Base-by-base conservation (phyloP, 192 early-diverging fungal species). In the Coemansia sp. region DNA sequence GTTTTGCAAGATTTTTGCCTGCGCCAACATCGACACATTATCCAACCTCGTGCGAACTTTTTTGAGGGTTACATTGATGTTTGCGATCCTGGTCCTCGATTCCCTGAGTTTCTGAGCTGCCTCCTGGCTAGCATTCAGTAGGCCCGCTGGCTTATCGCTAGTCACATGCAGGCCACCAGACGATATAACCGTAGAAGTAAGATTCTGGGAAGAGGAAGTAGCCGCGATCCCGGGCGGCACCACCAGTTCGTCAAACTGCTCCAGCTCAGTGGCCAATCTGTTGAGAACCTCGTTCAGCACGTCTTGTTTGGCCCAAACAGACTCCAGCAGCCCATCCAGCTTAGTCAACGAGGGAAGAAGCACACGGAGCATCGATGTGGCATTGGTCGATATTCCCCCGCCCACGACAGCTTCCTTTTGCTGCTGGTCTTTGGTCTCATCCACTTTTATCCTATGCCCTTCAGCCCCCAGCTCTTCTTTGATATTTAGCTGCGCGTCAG, bases 1-100 rank as follows among this genome's bases (percentile, higher is more conserved):
- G 29, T 61, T 30, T 49, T 78, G 76, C 20, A 78, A 34, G 13
- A 70, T 59, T 43, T 76, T 76, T 31, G 79, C 79, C 29, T 82
- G 79, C 0, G 79, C 79, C 18, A 82, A 68, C 74, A 82, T 72
- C n/a, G 79, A 70, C 2, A 82, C 51, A 13, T 68, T 71, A 42
- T 82, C 79, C 26, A 82, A 29, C 20, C 79, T 51, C 4, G 74
- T 28, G 6, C 74, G 65, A 0, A 82, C 79, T n/a, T 61, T 66
- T 29, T 76, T 82, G 29, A 82, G 61, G 8, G 57, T 72, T 8
- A 56, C 58, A 49, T 82, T 82, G 12, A 82, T 62, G 26, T 64
- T 64, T 1, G 65, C 45, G 8, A 82, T 63, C 31, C 62, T 66
- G 5, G 79, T 56, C 30, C 79, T 28, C 10, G 74, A 70, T 0